A percentile compares a stretch with the other conserved stretches of the same genome.
These are phyloP conservation scores for Dactylorhiza incarnata DNA, from an alignment of 106 monocot species.

Conservation along the genomic window DNA sequence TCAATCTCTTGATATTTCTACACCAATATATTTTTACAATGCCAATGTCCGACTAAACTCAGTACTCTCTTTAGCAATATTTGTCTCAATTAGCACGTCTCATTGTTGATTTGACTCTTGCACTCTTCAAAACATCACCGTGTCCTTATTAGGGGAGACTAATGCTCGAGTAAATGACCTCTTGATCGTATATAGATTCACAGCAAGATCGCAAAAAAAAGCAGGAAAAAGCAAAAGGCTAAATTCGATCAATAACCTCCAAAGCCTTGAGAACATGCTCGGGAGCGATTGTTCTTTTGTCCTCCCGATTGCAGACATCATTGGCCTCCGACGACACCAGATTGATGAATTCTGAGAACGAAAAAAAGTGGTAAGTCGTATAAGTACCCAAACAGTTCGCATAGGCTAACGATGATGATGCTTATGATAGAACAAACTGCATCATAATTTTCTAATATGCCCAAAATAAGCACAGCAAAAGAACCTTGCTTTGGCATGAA, in stretches of 20 bases:
- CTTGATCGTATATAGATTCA: background rate
- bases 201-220: background rate
- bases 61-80: background rate
- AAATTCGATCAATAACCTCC: constrained; percentile 34
- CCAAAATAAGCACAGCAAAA: background rate
- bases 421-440: background rate
- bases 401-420: background rate
- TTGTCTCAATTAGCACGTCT: background rate
- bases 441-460: background rate
- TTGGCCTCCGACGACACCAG: constrained; percentile 96
- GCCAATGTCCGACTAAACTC: background rate
- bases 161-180: background rate
- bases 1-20: too few relatives aligned
- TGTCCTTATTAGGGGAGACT: background rate
- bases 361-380: background rate
- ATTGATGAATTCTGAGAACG: constrained; percentile 84
- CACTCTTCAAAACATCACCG: too few relatives aligned
- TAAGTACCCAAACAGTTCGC: background rate
- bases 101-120: background rate
- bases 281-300: constrained; percentile 91
- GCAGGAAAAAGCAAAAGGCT: background rate
- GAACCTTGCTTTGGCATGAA: background rate
- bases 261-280: constrained; percentile 98
- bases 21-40: too few relatives aligned
- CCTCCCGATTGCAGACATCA: constrained; percentile 90